Evolutionary conservation across 1,139 yeast genomes (phyloP).

Genomic region (Saccharomycopsis hybrid): DNA sequence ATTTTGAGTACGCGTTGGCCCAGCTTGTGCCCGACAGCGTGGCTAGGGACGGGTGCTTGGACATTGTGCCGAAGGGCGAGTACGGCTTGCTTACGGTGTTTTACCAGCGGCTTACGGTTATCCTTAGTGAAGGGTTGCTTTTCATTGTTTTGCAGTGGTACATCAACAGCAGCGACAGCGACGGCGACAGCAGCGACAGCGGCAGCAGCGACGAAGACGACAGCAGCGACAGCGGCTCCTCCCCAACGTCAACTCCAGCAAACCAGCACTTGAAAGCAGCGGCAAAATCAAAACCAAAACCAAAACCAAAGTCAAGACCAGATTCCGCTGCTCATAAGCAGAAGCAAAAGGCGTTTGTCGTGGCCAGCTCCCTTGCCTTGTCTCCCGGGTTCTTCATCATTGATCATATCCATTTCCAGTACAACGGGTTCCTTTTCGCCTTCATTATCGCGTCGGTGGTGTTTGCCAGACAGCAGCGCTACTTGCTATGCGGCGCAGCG

Average conservation of each 20-base stretch:
- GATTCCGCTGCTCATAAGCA: no score
- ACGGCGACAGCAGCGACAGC: no score
- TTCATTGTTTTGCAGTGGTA: conserved; percentile 69
- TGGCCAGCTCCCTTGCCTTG: conserved; percentile 74
- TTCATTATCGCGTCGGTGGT: conserved; percentile 67
- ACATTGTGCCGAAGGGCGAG: conserved; percentile 54
- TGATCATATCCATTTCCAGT: conserved; percentile 93
- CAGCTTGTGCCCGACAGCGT: conserved; percentile 64
- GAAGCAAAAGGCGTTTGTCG: conserved; percentile 53
- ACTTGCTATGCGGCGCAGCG: conserved; percentile 61
- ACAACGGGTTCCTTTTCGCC: conserved; percentile 90
- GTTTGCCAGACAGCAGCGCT: conserved; percentile 53
- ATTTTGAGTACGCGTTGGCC: conserved; percentile 78
- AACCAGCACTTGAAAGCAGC: no score
- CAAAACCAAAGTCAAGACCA: no score
- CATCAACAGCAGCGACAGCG: conserved; percentile 41
- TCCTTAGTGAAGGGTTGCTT: conserved; percentile 66
- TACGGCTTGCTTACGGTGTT: conserved; percentile 75
- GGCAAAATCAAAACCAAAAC: no score
- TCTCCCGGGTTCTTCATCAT: conserved; percentile 86
- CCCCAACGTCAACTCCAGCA: no score
- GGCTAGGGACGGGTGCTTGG: conserved; percentile 69
- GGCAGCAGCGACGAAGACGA: no score
- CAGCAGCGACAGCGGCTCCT: no score
- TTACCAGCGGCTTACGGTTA: conserved; percentile 79